Evolutionary conservation across 2,329 filamentous ascomycete genomes (phyloP), one percentile per base, ranked within the genome.

Genomic region (Fusarium cicatricum): DNA sequence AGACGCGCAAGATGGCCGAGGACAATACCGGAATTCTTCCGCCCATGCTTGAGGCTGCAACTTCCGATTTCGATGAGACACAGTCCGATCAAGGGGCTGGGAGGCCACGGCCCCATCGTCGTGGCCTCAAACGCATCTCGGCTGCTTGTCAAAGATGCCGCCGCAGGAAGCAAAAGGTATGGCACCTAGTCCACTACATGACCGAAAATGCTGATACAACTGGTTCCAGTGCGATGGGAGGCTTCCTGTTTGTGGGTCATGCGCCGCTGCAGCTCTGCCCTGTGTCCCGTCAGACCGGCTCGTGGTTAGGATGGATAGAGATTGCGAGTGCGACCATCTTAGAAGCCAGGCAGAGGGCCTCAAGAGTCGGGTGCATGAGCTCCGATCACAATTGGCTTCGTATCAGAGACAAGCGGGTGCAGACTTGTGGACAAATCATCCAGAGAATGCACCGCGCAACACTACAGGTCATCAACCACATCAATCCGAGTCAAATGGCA

Each of bases 231-330:
- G 64, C 33, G 64, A 66, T 36, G 64, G 64, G 14, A 60, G 46
- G 34, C 60, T 65, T 37, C 60, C 64, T 6, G 23, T 59, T 8
- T 66, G 64, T n/a, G 60, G 60, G 11, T 45, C 63, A 17, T 66
- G 64, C 28, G 39, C 43, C 11, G 33, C 46, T 14, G 63, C 52
- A 5, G 55, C 54, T 16, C 49, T 64, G 8, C 26, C 63, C 1
- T 66, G 64, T 43, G 55, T 66, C 11, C 64, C 63, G 15, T 65
- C 64, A 14, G 64, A 66, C 31, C 64, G 64, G 9, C 63, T 66
- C 3, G 38, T 58, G 12, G 49, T 66, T 31, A 61, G 58, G 16
- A 29, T 52, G 16, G 58, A 66, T 19, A 61, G 23, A 17, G 59
- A 66, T 3, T 65, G 64, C 45, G 64, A 66, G 8, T 66, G 64